phyloP scores from a whole-genome alignment of 2,329 filamentous ascomycete genomes.

The Stemphylium vesicarium region DNA sequence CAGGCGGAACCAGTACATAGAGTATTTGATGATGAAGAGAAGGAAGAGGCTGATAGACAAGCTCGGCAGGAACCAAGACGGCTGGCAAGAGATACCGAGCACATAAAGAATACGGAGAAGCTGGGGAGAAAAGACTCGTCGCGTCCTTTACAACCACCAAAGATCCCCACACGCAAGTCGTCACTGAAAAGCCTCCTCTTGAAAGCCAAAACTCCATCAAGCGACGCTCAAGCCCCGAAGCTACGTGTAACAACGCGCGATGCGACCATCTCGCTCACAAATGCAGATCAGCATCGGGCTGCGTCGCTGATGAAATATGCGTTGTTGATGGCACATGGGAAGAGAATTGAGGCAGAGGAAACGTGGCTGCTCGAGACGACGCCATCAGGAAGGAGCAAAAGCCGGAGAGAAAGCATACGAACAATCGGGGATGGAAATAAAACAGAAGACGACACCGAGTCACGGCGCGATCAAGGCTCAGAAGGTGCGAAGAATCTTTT shows the following conservation, averaged over 20 bases:
- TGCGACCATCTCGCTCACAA: background rate
- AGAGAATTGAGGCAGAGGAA: background rate
- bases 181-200: background rate
- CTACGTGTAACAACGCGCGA: background rate
- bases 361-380: background rate
- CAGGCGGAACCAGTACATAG: background rate
- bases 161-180: constrained; percentile 34
- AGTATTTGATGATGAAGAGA: background rate
- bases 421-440: background rate
- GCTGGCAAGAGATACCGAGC: background rate
- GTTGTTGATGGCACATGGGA: constrained; percentile 6
- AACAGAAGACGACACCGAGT: background rate
- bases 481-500: background rate
- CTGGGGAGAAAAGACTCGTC: background rate
- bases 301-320: constrained; percentile 10
- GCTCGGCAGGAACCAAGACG: background rate
- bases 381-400: background rate
- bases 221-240: background rate
- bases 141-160: background rate
- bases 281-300: background rate
- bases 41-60: background rate
- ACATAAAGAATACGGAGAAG: background rate
- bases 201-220: background rate
- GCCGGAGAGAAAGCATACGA: background rate
- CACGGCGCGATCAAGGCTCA: background rate